phyloP scores from a whole-genome alignment of 176 grass and related monocot genomes.

The Oryza glaberrima region DNA sequence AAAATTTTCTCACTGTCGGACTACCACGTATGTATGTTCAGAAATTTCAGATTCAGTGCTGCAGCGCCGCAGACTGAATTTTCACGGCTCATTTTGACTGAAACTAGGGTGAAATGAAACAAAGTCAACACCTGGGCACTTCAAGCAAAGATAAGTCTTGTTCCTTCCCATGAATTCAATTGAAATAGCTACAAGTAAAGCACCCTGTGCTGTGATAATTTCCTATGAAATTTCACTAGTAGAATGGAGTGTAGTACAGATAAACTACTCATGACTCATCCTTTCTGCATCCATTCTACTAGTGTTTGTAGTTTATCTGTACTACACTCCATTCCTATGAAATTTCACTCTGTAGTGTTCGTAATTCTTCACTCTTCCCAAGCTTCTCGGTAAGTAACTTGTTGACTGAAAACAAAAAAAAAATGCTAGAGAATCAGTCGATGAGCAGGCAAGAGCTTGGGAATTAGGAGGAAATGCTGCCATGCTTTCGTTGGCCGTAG shows the following conservation, averaged over 20 bases:
- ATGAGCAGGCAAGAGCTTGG: neutral
- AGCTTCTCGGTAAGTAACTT: neutral
- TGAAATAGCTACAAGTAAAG: neutral
- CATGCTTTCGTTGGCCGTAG: neutral
- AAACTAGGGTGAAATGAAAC: neutral
- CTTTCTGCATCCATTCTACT: neutral
- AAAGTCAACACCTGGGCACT: neutral
- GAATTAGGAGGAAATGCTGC: neutral
- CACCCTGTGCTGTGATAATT: neutral
- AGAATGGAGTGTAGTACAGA: neutral
- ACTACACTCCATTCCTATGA: too few species aligned
- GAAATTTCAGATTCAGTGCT: neutral
- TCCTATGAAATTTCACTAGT: neutral
- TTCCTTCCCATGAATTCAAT: neutral
- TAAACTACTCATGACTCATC: neutral
- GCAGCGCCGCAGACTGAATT: neutral
- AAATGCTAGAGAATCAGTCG: too few species aligned
- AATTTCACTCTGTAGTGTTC: too few species aligned
- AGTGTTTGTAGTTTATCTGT: too few species aligned
- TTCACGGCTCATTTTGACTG: neutral
- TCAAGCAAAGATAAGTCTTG: neutral
- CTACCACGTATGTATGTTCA: neutral
- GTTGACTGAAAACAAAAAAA: neutral
- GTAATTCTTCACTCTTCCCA: neutral
- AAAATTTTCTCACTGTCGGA: neutral